These are phyloP conservation scores for Capsella rubella DNA, from an alignment of 441 rosid species.

Conservation along the genomic window DNA sequence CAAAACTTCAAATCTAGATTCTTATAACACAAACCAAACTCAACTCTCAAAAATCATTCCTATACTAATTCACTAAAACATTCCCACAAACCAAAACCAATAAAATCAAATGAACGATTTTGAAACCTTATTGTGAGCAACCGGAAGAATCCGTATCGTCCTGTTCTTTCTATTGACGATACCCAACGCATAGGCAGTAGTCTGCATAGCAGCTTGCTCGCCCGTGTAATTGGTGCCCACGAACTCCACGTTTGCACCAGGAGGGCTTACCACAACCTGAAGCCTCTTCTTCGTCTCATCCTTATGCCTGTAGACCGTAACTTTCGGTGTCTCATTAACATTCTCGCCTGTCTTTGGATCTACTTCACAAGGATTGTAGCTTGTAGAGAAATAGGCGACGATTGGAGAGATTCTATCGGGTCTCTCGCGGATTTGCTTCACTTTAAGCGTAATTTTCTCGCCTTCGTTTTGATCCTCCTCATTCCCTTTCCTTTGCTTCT, in stretches of 20 bases:
- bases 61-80: neutral
- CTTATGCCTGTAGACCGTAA: conserved; percentile 62
- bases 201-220: conserved; percentile 68
- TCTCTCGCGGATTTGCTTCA: conserved; percentile 52
- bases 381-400: conserved; percentile 82
- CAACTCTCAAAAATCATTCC: neutral
- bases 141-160: conserved; percentile 71
- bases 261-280: conserved; percentile 76
- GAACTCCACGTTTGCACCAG: conserved; percentile 61
- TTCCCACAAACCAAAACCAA: neutral
- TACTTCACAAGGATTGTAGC: conserved; percentile 53
- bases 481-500: conserved; percentile 49
- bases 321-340: conserved; percentile 37
- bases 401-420: conserved; percentile 62
- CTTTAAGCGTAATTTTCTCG: conserved; percentile 38
- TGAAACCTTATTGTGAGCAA: conserved; percentile 82
- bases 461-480: conserved; percentile 26
- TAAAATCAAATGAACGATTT: neutral
- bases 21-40: conserved; percentile 10
- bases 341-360: conserved; percentile 11
- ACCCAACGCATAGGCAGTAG: conserved; percentile 73
- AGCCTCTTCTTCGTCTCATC: conserved; percentile 55
- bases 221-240: conserved; percentile 74
- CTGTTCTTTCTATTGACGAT: conserved; percentile 68
- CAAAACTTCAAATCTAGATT: conserved; percentile 3